These are phyloP conservation scores for Aulographum hederae DNA, from an alignment of 2,329 filamentous ascomycete species.

Conservation along the genomic window DNA sequence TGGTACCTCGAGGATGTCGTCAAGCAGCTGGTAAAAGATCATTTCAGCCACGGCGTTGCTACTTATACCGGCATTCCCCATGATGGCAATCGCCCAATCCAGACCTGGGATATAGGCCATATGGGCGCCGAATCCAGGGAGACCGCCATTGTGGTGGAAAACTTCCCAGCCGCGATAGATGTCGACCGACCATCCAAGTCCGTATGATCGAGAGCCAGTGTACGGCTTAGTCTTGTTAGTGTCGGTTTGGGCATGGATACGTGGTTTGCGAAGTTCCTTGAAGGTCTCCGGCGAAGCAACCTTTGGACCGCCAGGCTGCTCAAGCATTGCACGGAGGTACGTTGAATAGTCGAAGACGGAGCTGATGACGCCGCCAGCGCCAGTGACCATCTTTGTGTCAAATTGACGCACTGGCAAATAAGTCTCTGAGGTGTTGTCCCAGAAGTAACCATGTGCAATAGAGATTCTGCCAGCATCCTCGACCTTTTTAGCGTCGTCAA, in stretches of 20 bases:
- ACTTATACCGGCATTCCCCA: constrained; percentile 3
- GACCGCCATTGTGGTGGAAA: constrained; percentile 1
- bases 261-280: constrained; percentile 3
- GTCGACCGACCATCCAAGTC: constrained; percentile 1
- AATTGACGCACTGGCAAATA: constrained; percentile 6
- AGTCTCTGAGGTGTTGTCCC: constrained; percentile 2
- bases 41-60: background rate
- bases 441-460: constrained; percentile 8
- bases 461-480: constrained; percentile 1
- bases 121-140: constrained; percentile 1
- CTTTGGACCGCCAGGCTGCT: too few relatives aligned
- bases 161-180: constrained; percentile 2
- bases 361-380: constrained; percentile 11
- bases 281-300: constrained; percentile 5
- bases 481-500: constrained; percentile 13
- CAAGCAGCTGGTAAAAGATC: background rate
- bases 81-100: constrained; percentile 1
- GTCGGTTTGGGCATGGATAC: background rate
- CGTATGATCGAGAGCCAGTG: too few relatives aligned
- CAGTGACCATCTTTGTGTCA: constrained; percentile 8
- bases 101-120: constrained; percentile 3
- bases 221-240: background rate
- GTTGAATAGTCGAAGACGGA: constrained; percentile 10
- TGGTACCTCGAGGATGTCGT: background rate
- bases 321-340: constrained; percentile 12